Conservation (phyloP, 1,284 basidiomycete species). For the Baeospora myosura region DNA sequence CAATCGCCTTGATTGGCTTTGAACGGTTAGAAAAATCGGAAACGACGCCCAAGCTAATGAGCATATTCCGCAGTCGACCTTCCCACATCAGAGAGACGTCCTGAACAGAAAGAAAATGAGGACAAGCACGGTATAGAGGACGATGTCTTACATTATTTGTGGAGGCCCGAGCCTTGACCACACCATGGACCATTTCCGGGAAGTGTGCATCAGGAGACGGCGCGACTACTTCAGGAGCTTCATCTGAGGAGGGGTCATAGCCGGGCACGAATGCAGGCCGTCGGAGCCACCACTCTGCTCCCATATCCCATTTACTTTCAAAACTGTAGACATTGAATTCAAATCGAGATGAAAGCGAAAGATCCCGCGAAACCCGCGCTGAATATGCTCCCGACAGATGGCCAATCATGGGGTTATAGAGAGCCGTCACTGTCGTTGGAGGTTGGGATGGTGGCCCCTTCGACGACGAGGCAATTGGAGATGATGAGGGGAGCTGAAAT, state of each 20-base stretch:
- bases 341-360: constrained; percentile 87
- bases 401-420: constrained; percentile 96
- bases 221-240: too few relatives aligned
- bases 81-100: constrained; percentile 91
- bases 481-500: constrained; percentile 37
- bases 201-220: constrained; percentile 14
- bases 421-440: constrained; percentile 88
- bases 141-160: constrained; percentile 68
- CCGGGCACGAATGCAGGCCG: constrained; percentile 26
- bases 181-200: constrained; percentile 52
- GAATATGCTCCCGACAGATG: constrained; percentile 90
- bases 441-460: constrained; percentile 51
- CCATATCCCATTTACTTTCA: constrained; percentile 92
- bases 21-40: constrained; percentile 80
- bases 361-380: constrained; percentile 77
- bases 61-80: constrained; percentile 82
- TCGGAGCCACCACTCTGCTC: constrained; percentile 90
- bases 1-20: constrained; percentile 82
- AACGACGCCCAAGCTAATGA: constrained; percentile 84
- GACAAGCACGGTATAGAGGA: neutral
- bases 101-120: constrained; percentile 30
- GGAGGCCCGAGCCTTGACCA: constrained; percentile 84
- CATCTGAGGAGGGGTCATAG: constrained; percentile 13
- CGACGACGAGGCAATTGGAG: constrained; percentile 22
- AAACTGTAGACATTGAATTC: constrained; percentile 98